Conservation (phyloP, 2,329 filamentous ascomycete genomes). For the Knoxdaviesia capensis region DNA sequence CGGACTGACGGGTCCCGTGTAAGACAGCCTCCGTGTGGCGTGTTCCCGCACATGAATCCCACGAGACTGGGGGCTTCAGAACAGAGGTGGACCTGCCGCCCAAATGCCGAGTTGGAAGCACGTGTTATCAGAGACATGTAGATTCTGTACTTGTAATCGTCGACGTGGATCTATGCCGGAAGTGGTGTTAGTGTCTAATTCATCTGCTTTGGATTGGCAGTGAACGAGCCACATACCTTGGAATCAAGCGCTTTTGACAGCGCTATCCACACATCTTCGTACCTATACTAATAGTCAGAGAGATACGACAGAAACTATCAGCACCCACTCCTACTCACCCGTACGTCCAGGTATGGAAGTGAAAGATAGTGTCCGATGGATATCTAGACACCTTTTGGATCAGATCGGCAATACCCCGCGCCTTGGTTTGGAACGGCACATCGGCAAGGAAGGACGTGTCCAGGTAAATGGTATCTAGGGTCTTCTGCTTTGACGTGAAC, state of each 20-base stretch:
- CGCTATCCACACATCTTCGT: slow-evolving; percentile 81
- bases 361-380: slow-evolving; percentile 56
- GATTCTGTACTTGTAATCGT: slow-evolving; percentile 56
- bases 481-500: slow-evolving; percentile 45
- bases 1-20: slow-evolving; percentile 41
- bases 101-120: not conserved
- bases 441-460: slow-evolving; percentile 56
- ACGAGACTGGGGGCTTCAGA: slow-evolving; percentile 47
- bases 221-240: slow-evolving; percentile 20
- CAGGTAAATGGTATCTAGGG: slow-evolving; percentile 65
- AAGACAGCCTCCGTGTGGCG: slow-evolving; percentile 47
- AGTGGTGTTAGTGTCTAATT: too few species aligned
- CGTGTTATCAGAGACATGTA: slow-evolving; percentile 41
- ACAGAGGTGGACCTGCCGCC: slow-evolving; percentile 15
- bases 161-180: slow-evolving; percentile 47
- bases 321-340: not conserved
- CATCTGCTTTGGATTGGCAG: slow-evolving; percentile 2
- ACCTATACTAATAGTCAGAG: slow-evolving; percentile 18
- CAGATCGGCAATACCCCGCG: slow-evolving; percentile 57
- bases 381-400: slow-evolving; percentile 47
- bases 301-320: not conserved
- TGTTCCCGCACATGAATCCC: slow-evolving; percentile 60
- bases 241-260: slow-evolving; percentile 50
- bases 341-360: slow-evolving; percentile 80
- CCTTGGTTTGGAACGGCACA: slow-evolving; percentile 36